Evolutionary conservation across 306 rosid species (phyloP).

Genomic region (Mimosa bimucronata): DNA sequence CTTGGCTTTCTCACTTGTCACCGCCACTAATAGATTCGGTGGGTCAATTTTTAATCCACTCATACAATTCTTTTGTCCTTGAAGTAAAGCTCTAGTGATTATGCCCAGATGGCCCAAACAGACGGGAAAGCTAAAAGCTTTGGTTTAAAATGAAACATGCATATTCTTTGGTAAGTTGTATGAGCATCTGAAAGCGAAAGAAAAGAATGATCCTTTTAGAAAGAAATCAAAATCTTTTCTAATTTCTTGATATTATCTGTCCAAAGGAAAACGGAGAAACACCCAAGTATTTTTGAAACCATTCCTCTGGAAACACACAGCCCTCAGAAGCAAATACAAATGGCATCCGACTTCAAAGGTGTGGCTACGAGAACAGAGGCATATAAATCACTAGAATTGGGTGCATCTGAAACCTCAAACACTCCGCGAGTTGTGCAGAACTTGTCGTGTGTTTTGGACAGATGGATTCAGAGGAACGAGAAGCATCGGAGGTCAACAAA

Average conservation of each 20-base stretch:
- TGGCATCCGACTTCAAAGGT: not conserved
- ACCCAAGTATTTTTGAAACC: too few relatives aligned
- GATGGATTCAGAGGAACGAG: slow-evolving; percentile 53
- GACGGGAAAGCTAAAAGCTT: slow-evolving; percentile 18
- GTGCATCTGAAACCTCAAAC: slow-evolving; percentile 20
- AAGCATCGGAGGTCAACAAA: slow-evolving; percentile 25
- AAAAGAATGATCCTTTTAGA: slow-evolving; percentile 47
- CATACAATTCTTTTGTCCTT: slow-evolving; percentile 20
- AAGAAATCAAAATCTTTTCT: not conserved
- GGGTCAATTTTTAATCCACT: not conserved
- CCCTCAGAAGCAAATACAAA: not conserved
- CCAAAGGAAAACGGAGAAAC: not conserved
- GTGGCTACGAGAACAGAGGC: slow-evolving; percentile 21
- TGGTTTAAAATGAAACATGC: not conserved
- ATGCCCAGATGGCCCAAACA: slow-evolving; percentile 1
- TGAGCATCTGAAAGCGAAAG: slow-evolving; percentile 45
- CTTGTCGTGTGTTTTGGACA: slow-evolving; percentile 50
- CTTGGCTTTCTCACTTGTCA: not conserved
- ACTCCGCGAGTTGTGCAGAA: slow-evolving; percentile 44
- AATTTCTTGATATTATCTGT: not conserved
- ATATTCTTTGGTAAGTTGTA: slow-evolving; percentile 31
- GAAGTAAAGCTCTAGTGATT: slow-evolving; percentile 25
- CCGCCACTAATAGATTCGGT: not conserved
- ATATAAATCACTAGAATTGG: slow-evolving; percentile 39
- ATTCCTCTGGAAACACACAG: slow-evolving; percentile 27